Evolutionary conservation across 2,329 filamentous ascomycete genomes (phyloP).

Genomic region (Penicillium sp.): DNA sequence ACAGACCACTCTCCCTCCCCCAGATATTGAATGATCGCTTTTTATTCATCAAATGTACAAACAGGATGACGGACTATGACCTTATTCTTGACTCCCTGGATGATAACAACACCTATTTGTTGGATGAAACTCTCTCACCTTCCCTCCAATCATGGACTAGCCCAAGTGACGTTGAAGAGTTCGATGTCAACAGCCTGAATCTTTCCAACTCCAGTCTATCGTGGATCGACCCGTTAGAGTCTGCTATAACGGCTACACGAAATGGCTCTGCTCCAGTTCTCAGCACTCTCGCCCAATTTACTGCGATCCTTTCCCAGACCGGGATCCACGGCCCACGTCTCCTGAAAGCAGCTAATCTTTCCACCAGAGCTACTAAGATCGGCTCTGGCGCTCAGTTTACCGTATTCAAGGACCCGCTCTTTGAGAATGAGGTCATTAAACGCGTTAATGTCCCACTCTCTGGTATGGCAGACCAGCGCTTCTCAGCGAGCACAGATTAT

Average conservation of each 20-base stretch:
- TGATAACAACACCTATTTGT: conserved; percentile 4
- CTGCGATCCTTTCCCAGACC: conserved; percentile 26
- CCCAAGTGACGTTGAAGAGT: conserved; percentile 4
- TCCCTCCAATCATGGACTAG: conserved; percentile 1
- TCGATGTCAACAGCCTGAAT: conserved; percentile 12
- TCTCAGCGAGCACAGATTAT: conserved; percentile 25
- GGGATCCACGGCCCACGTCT: conserved; percentile 27
- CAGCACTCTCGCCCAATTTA: conserved; percentile 28
- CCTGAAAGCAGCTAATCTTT: conserved; percentile 23
- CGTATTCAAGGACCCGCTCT: conserved; percentile 24
- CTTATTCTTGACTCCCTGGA: conserved; percentile 11
- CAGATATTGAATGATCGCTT: too few species aligned
- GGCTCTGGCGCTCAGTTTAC: conserved; percentile 28
- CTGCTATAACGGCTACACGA: conserved; percentile 24
- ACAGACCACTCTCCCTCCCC: too few species aligned
- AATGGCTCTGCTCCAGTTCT: conserved; percentile 26
- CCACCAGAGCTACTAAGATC: conserved; percentile 23
- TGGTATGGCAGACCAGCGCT: conserved; percentile 14
- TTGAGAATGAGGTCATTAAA: conserved; percentile 28
- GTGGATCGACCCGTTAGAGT: conserved; percentile 24
- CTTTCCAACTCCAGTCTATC: conserved; percentile 1
- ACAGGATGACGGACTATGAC: conserved; percentile 11
- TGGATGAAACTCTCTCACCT: conserved; percentile 7
- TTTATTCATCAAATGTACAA: neutral
- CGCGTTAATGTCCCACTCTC: conserved; percentile 28